These are phyloP conservation scores for Cutaneotrichosporon sp. DNA, from an alignment of 1,284 basidiomycete genomes.

Conservation along the genomic window DNA sequence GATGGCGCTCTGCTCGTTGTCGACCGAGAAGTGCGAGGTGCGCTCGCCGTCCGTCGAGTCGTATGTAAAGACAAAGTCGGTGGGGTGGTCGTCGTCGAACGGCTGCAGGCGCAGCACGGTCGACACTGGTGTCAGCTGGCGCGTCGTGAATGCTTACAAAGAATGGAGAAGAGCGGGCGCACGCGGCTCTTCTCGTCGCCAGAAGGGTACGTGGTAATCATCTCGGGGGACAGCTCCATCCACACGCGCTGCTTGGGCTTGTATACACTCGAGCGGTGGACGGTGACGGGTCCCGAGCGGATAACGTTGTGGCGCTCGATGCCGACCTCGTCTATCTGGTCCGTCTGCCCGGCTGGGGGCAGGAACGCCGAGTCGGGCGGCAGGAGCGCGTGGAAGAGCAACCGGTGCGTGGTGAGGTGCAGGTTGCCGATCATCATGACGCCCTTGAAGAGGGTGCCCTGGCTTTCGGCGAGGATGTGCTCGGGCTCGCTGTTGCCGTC, in stretches of 20 bases:
- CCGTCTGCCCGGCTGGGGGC: slow-evolving; percentile 31
- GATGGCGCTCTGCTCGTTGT: slow-evolving; percentile 61
- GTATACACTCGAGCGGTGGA: slow-evolving; percentile 57
- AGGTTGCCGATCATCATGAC: slow-evolving; percentile 63
- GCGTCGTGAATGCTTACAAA: slow-evolving; percentile 59
- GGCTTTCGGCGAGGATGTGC: slow-evolving; percentile 60
- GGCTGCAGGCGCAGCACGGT: slow-evolving; percentile 55
- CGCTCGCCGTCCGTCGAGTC: slow-evolving; percentile 41
- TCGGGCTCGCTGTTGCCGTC: slow-evolving; percentile 57
- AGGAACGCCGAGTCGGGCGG: slow-evolving; percentile 53
- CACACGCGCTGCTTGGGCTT: slow-evolving; percentile 59
- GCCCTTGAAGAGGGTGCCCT: slow-evolving; percentile 57
- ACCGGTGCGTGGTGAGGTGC: slow-evolving; percentile 66
- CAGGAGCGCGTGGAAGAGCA: slow-evolving; percentile 67
- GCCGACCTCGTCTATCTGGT: slow-evolving; percentile 26
- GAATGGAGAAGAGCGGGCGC: slow-evolving; percentile 60
- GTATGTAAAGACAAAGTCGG: slow-evolving; percentile 55
- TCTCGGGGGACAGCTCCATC: slow-evolving; percentile 65
- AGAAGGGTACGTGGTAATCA: slow-evolving; percentile 63
- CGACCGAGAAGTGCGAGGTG: slow-evolving; percentile 58
- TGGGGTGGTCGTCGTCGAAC: slow-evolving; percentile 57
- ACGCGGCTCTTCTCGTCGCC: slow-evolving; percentile 62
- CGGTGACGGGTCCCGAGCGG: slow-evolving; percentile 60
- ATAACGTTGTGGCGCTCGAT: slow-evolving; percentile 48
- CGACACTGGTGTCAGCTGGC: slow-evolving; percentile 24